phyloP scores from a whole-genome alignment of 305 asterid genomes.

The Withania somnifera region DNA sequence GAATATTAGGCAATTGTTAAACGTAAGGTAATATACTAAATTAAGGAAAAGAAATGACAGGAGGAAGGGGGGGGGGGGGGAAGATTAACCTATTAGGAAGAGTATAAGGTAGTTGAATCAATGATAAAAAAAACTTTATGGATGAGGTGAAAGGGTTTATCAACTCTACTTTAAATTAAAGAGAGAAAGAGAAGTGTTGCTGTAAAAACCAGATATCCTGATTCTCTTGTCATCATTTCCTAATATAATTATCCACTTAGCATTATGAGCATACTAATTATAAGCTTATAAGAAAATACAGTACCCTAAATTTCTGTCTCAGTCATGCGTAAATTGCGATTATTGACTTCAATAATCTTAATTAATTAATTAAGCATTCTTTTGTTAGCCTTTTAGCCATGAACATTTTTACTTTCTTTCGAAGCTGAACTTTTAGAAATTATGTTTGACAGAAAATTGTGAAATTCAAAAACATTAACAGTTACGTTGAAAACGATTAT shows the following conservation, averaged over 20 bases:
- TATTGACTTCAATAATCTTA: conserved; percentile 3
- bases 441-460: no score
- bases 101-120: background rate
- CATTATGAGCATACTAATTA: conserved; percentile 11
- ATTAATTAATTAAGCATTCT: conserved; percentile 1
- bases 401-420: no score
- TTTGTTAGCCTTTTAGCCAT: no score
- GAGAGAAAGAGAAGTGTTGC: background rate
- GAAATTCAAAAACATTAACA: no score
- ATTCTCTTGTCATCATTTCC: conserved; percentile 17
- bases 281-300: conserved; percentile 7
- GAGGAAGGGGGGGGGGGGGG: no score
- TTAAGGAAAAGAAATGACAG: conserved; percentile 1
- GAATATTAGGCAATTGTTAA: background rate
- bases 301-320: background rate
- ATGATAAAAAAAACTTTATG: background rate
- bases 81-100: background rate
- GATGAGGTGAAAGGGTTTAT: background rate
- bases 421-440: no score
- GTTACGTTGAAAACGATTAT: background rate
- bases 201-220: background rate
- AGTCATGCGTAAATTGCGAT: conserved; percentile 8
- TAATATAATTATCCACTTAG: conserved; percentile 12
- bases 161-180: conserved; percentile 3
- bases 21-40: background rate